Base-by-base conservation (phyloP, 2,329 filamentous ascomycete genomes). In the Aspergillus pseudoglaucus region DNA sequence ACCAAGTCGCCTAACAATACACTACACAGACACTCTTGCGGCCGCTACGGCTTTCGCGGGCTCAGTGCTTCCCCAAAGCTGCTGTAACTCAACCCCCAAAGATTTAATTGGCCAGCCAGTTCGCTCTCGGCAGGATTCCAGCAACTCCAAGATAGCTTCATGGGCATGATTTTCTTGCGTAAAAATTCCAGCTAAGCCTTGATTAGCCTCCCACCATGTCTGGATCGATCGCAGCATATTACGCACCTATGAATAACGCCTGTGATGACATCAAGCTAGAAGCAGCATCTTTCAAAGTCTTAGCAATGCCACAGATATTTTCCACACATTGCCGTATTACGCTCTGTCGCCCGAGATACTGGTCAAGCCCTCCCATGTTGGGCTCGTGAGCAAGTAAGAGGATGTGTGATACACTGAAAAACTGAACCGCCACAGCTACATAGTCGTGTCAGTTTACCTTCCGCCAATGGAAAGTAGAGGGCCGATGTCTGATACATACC, bases 241-340 rank as follows among this genome's bases (percentile, higher is more conserved):
- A 44, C 52, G 27, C 50, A 56, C 55, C 58, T 10, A 61, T 59
- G 14, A 53, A 61, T 32, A 61, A 42, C 30, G 54, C 54, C 45
- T 61, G 59, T 8, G 58, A 57, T 12, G 58, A 59, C 51, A 61
- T 56, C 14, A 59, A 30, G 38, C 55, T 56, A 6, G 57, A 60
- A 6, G 53, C 51, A 23, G 52, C 46, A 42, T 62, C 60, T n/a
- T 52, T 59, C 10, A 60, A 39, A 0, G 52, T 52, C 44, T 52
- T 51, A 10, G 59, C 58, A 48, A 62, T 59, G 4, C 59, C 59
- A 50, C 59, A 59, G 10, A 62, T 57, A n/a, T 50, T 49, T 20
- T 59, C 53, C 10, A 56, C 52, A 30, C 50, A 54, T 14, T 42
- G 49, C 22, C 52, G 46, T 3, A 63, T 50, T 1, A 43, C 30